These are phyloP conservation scores for Arthrinium puccinioides DNA, from an alignment of 2,329 filamentous ascomycete species.

Conservation along the genomic window DNA sequence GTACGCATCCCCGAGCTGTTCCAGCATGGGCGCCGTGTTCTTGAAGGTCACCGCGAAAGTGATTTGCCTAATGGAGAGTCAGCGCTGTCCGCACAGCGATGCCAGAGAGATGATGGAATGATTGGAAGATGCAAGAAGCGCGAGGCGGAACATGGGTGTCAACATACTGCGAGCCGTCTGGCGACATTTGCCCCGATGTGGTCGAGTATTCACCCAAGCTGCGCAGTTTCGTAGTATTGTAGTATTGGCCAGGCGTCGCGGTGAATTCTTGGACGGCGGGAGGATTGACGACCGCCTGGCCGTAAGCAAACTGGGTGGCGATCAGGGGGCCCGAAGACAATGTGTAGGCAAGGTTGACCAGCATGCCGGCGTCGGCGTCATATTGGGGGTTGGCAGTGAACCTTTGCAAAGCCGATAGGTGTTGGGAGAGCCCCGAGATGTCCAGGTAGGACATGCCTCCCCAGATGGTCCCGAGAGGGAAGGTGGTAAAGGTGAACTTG, in stretches of 20 bases:
- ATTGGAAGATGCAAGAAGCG: not conserved
- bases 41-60: slow-evolving; percentile 24
- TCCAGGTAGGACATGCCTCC: slow-evolving; percentile 8
- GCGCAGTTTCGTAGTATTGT: not conserved
- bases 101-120: too few relatives aligned
- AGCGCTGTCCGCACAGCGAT: too few relatives aligned
- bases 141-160: too few relatives aligned
- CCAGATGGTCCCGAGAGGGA: slow-evolving; percentile 8
- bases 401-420: slow-evolving; percentile 7
- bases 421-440: slow-evolving; percentile 3
- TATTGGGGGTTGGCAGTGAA: slow-evolving; percentile 5
- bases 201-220: not conserved
- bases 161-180: not conserved
- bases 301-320: not conserved
- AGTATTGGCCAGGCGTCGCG: not conserved
- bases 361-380: not conserved
- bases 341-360: slow-evolving; percentile 1
- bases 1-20: slow-evolving; percentile 20
- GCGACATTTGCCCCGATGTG: not conserved
- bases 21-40: slow-evolving; percentile 19
- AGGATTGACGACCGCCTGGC: slow-evolving; percentile 12
- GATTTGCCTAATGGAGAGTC: slow-evolving; percentile 11
- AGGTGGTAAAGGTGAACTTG: slow-evolving; percentile 8
- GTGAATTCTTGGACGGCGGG: slow-evolving; percentile 14
- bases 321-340: not conserved